Conservation (phyloP, 2,329 filamentous ascomycete genomes). For the Verticillium alfalfae region DNA sequence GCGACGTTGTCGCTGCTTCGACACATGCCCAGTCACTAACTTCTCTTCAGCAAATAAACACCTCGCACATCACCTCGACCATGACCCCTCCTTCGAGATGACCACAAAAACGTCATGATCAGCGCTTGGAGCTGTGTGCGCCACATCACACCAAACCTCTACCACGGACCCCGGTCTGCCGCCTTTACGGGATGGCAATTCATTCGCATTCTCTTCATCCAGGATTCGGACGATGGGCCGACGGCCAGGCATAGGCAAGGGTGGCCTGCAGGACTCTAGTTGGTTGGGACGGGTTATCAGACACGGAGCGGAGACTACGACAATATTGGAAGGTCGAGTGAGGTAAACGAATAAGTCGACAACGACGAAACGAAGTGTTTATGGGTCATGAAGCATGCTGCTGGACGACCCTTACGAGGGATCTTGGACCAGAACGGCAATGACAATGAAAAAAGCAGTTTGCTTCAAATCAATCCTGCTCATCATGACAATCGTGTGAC, state of each 20-base stretch:
- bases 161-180: not conserved
- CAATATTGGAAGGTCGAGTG: not conserved
- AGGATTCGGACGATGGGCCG: not conserved
- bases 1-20: slow-evolving; percentile 4
- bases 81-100: slow-evolving; percentile 32
- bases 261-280: not conserved
- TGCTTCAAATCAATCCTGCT: not conserved
- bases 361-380: slow-evolving; percentile 4
- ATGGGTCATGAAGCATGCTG: not conserved
- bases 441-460: slow-evolving; percentile 2
- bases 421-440: slow-evolving; percentile 2
- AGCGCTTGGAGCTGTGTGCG: not conserved
- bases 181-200: not conserved
- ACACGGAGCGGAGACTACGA: not conserved
- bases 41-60: slow-evolving; percentile 58
- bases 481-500: too few species aligned
- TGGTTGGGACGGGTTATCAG: slow-evolving; percentile 1
- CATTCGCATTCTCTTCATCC: not conserved
- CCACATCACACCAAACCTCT: slow-evolving; percentile 1
- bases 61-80: slow-evolving; percentile 53
- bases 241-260: not conserved
- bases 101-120: slow-evolving; percentile 6
- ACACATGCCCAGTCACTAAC: slow-evolving; percentile 21
- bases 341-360: slow-evolving; percentile 1
- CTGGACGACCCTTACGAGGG: not conserved